Base-by-base conservation (phyloP, 306 rosid genomes). In the Pachyrhizus erosus region DNA sequence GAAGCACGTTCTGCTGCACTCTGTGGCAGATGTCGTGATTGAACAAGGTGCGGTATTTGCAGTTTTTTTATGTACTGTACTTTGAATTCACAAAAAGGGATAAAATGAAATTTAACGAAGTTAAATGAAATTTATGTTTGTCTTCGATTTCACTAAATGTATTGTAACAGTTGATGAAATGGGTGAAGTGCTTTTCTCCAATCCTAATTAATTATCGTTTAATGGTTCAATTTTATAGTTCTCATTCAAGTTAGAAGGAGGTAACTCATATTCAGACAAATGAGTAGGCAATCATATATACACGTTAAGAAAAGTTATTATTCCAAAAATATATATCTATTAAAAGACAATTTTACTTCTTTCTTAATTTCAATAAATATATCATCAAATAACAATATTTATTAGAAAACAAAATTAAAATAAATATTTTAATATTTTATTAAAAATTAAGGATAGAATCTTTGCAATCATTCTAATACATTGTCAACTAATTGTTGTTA, bases 1-100 rank as follows among this genome's bases (percentile, higher is more conserved):
- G 94, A 96, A 96, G 94, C 94, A 96, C 87, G 93, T 96, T 82
- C 81, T 96, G 58, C 82, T 96, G 85, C 90, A 89, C 73, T 90
- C 87, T 21, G 99, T 95, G 65, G 87, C 98, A 4, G 99, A 93
- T 88, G 79, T 96, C n/a, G 91, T 91, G 39, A 83, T 96, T 76
- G 98, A 96, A 84, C 99, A 96, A 91, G 99, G 99, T 96, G 66
- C 61, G 17, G 68, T 37, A 10, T 79, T 60, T 76, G 39, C 68
- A 27, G 33, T 55, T 49, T 73, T 75, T 20, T 83, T 75, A 14
- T 76, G 15, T n/a, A 2, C 18, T 43, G 2, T 39, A 11, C 24
- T 65, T 65, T 65, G 7, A 31, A 2, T 64, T 64, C 21, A 4
- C 2, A 33, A 14, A 29, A 10, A 14, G 5, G 12, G 69, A 4